Conservation (phyloP, 306 rosid genomes). For the Gynostemma pentaphyllum region DNA sequence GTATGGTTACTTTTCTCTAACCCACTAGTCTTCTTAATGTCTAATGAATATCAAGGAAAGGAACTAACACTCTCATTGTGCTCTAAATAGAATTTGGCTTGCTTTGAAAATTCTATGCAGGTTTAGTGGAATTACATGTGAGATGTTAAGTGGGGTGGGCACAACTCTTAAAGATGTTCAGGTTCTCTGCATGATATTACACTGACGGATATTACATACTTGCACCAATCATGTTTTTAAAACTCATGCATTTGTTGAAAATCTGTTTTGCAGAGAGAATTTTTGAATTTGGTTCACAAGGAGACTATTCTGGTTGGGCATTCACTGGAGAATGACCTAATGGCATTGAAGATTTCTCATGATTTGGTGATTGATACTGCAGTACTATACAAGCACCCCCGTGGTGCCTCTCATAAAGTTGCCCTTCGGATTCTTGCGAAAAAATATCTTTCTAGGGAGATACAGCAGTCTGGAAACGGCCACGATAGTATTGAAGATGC, state of each 20-base stretch:
- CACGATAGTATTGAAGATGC: constrained; percentile 98
- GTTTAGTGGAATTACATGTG: constrained; percentile 87
- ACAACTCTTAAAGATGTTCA: constrained; percentile 77
- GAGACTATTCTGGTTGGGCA: constrained; percentile 89
- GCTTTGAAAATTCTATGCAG: constrained; percentile 37
- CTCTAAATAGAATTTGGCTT: neutral
- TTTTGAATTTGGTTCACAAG: constrained; percentile 64
- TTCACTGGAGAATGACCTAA: constrained; percentile 85
- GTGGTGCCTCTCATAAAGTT: constrained; percentile 59
- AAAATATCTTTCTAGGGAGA: constrained; percentile 73
- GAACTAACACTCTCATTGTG: neutral
- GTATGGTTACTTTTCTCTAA: neutral
- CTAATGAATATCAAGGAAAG: neutral
- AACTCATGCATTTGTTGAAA: constrained; percentile 25
- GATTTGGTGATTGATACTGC: constrained; percentile 76
- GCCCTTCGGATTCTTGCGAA: constrained; percentile 75
- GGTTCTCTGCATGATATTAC: constrained; percentile 31
- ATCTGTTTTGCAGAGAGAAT: constrained; percentile 49
- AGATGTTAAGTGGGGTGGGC: constrained; percentile 77
- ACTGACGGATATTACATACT: constrained; percentile 4
- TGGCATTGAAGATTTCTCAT: constrained; percentile 76
- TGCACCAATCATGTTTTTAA: constrained; percentile 15
- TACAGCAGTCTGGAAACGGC: constrained; percentile 77
- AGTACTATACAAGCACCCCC: constrained; percentile 58
- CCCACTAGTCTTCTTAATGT: neutral